A percentile compares a stretch with the other conserved stretches of the same genome.
Evolutionary conservation across 129 eudicot species (phyloP).

Genomic region (Centella asiatica): DNA sequence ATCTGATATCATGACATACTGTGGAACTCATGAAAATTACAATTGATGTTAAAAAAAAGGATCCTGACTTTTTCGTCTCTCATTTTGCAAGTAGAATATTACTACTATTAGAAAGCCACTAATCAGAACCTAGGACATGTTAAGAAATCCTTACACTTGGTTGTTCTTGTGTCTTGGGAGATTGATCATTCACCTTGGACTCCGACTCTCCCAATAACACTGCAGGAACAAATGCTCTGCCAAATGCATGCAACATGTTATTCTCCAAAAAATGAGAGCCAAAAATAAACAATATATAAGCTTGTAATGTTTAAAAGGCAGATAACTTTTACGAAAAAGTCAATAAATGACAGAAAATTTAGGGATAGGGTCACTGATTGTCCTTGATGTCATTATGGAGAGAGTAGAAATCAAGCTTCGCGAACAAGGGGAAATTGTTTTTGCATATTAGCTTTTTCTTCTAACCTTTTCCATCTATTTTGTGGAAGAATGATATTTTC

Average conservation of each 20-base stretch:
- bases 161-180: constrained; percentile 61
- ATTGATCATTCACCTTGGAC: constrained; percentile 65
- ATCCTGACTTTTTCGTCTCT: too few species aligned
- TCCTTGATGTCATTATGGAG: not conserved
- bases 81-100: not conserved
- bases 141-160: constrained; percentile 39
- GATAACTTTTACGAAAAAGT: too few species aligned
- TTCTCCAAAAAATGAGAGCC: not conserved
- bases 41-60: too few species aligned
- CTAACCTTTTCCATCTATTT: too few species aligned
- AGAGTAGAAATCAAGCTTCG: not conserved
- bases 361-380: not conserved
- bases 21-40: not conserved
- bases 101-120: not conserved
- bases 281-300: not conserved
- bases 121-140: not conserved
- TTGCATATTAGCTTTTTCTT: not conserved
- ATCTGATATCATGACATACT: not conserved
- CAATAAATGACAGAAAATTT: not conserved
- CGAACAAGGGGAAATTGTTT: not conserved
- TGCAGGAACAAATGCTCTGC: constrained; percentile 96
- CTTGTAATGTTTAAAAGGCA: not conserved
- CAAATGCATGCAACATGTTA: constrained; percentile 17
- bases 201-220: constrained; percentile 88
- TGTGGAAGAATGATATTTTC: not conserved